phyloP scores from a whole-genome alignment of 371 early-diverging fungal species.

The Apophysomyces elegans region DNA sequence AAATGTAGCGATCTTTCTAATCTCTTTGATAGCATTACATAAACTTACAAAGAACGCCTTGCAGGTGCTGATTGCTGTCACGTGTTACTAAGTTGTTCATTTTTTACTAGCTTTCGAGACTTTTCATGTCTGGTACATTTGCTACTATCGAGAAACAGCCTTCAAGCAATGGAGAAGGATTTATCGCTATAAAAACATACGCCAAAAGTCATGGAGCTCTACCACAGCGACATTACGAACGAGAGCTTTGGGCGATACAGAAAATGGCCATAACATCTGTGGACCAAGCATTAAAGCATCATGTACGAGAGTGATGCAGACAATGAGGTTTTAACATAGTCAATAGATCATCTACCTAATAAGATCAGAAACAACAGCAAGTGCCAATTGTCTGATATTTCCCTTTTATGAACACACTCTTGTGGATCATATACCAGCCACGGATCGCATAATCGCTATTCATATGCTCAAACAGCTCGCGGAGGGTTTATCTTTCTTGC shows the following conservation, averaged over 20 bases:
- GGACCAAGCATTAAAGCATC: slow-evolving; percentile 23
- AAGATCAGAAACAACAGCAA: slow-evolving; percentile 19
- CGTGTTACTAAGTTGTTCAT: not conserved
- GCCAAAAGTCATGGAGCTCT: slow-evolving; percentile 36
- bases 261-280: slow-evolving; percentile 23
- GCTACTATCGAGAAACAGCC: slow-evolving; percentile 33
- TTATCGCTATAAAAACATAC: slow-evolving; percentile 48
- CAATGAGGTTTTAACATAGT: not conserved
- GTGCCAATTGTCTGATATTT: slow-evolving; percentile 29
- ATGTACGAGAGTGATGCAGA: slow-evolving; percentile 26
- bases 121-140: slow-evolving; percentile 33
- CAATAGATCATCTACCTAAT: slow-evolving; percentile 39
- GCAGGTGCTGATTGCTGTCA: no score
- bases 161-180: not conserved
- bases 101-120: not conserved
- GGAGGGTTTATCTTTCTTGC: slow-evolving; percentile 63
- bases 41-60: no score
- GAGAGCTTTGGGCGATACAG: slow-evolving; percentile 41
- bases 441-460: slow-evolving; percentile 19
- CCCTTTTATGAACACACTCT: slow-evolving; percentile 36
- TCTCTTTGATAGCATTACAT: no score
- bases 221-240: slow-evolving; percentile 35
- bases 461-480: slow-evolving; percentile 51
- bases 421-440: not conserved
- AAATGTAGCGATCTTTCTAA: no score